Conservation (phyloP, 352 stramenopile species). For the Globisporangium ultimum region DNA sequence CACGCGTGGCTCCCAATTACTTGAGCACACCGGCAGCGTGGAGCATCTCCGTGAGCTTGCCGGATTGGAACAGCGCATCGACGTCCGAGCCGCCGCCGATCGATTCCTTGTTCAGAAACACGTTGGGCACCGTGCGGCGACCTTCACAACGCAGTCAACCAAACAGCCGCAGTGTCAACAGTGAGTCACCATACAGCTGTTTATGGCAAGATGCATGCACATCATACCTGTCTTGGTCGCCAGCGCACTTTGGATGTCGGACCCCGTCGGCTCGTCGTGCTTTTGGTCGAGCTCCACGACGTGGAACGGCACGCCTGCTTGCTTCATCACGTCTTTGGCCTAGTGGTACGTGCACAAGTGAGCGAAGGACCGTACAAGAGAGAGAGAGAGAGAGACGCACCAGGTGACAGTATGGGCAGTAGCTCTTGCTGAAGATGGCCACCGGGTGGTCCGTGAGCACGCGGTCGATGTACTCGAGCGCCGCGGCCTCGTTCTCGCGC, state of each 20-base stretch:
- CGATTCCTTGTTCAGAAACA: conserved; percentile 94
- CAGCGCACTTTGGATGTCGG: conserved; percentile 87
- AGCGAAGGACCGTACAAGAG: not conserved
- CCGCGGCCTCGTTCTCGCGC: conserved; percentile 47
- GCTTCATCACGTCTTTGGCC: conserved; percentile 85
- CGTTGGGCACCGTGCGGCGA: conserved; percentile 94
- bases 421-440: conserved; percentile 92
- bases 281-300: conserved; percentile 68
- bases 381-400: conserved; percentile 20
- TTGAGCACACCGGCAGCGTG: conserved; percentile 33
- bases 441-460: conserved; percentile 44
- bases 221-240: conserved; percentile 73
- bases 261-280: conserved; percentile 54
- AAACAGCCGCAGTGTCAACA: not conserved
- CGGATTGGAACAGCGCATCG: conserved; percentile 76
- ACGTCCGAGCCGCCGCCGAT: conserved; percentile 94
- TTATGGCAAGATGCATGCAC: no score
- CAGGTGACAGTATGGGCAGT: conserved; percentile 91
- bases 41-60: conserved; percentile 91
- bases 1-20: conserved; percentile 8
- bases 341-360: conserved; percentile 6
- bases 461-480: conserved; percentile 53
- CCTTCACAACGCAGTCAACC: conserved; percentile 30
- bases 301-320: conserved; percentile 48
- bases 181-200: not conserved